Evolutionary conservation across 2,329 filamentous ascomycete species (phyloP).

Genomic region (Trichoderma pleuroti): DNA sequence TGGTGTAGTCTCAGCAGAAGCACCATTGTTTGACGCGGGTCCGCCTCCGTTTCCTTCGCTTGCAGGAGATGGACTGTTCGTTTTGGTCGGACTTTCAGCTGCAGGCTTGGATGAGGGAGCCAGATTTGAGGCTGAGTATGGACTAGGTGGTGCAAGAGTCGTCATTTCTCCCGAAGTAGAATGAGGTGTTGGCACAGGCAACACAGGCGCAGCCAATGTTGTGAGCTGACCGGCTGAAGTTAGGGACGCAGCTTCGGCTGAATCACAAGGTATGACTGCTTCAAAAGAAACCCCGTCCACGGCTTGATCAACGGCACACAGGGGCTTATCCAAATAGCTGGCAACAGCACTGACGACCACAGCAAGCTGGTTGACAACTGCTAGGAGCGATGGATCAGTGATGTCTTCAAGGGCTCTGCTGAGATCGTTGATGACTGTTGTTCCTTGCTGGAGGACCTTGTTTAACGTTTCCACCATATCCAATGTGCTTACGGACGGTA

Average conservation of each 20-base stretch:
- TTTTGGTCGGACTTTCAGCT: neutral
- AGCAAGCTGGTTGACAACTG: constrained; percentile 25
- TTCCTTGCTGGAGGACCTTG: constrained; percentile 23
- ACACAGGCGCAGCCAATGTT: neutral
- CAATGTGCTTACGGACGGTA: neutral
- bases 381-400: constrained; percentile 19
- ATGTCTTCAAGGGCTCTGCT: constrained; percentile 11
- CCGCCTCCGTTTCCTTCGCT: neutral
- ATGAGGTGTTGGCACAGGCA: neutral
- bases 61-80: neutral
- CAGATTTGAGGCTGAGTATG: neutral
- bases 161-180: neutral
- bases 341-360: constrained; percentile 23
- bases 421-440: constrained; percentile 24
- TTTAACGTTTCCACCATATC: constrained; percentile 19
- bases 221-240: neutral
- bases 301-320: constrained; percentile 24
- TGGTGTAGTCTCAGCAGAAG: neutral
- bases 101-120: neutral
- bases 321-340: constrained; percentile 18
- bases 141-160: neutral
- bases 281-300: constrained; percentile 16
- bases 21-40: neutral
- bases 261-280: constrained; percentile 23
- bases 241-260: neutral